A percentile compares a stretch with the other conserved stretches of the same genome.
Evolutionary conservation across 75 land plant genomes (phyloP).

Genomic region (Larix kaempferi): DNA sequence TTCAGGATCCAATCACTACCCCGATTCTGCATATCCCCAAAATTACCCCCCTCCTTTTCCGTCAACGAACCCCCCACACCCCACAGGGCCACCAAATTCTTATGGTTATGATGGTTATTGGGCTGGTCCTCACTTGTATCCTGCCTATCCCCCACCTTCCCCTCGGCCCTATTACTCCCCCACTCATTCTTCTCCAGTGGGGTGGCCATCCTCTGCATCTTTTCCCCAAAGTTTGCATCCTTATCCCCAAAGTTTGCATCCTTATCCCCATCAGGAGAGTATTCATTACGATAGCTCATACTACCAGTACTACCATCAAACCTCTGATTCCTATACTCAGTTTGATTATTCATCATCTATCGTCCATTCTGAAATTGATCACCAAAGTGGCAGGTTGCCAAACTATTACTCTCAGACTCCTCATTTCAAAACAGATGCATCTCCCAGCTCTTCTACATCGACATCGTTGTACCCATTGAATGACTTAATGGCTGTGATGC

Average conservation of each 20-base stretch:
- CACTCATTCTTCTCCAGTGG: not conserved
- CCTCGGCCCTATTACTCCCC: not conserved
- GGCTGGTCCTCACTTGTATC: not conserved
- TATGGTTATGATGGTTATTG: not conserved
- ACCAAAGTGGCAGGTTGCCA: not conserved
- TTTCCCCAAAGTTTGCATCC: not conserved
- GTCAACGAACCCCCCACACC: not conserved
- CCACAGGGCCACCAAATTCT: not conserved
- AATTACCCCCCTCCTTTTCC: not conserved
- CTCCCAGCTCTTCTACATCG: not conserved
- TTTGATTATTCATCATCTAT: conserved; percentile 1
- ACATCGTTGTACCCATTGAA: conserved; percentile 1
- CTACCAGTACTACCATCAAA: not conserved
- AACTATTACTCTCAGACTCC: not conserved
- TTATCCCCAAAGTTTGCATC: not conserved
- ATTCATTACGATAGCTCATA: not conserved
- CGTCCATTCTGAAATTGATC: not conserved
- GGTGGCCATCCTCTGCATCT: conserved; percentile 4
- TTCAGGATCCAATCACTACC: conserved; percentile 6
- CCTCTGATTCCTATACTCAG: not conserved
- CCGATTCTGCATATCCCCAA: not conserved
- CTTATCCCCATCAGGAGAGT: not conserved
- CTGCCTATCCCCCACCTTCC: not conserved
- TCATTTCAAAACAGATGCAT: not conserved
- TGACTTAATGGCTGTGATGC: not conserved